Evolutionary conservation across 2,329 filamentous ascomycete species (phyloP), one percentile per base, ranked within the genome.

Genomic region (Coniochaeta ligniaria): DNA sequence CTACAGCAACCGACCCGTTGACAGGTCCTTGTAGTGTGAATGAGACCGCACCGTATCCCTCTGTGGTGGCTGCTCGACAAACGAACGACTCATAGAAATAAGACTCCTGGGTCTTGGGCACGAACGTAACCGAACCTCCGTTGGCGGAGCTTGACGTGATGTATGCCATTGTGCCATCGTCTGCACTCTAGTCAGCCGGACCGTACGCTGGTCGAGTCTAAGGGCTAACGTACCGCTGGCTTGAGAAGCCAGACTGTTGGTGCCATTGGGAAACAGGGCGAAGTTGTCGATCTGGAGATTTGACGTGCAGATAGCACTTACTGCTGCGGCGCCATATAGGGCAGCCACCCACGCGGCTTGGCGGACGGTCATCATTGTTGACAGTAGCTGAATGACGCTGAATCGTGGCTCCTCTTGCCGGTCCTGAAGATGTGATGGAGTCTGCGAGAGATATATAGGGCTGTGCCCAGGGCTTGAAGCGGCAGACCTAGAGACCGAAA

Each of bases 41-140:
- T 31, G 75, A 75, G 54, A 83, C 63, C 3, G 75, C 76, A 64
- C 72, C 76, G 68, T 83, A 83, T 61, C 75, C 75, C 57, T 79
- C 74, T 56, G 71, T 74, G 17, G 70, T 70, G 20, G 80, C 75
- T 43, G 74, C 70, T 65, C 78, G 74, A 70, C 81, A 84, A 0
- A 70, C 65, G 59, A 84, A 78, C 1, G 76, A 79, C 67, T 82
- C 81, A 66, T 83, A 83, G 63, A 82, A 83, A 71, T 84, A 84
- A 14, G 80, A 78, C 33, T 52, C 59, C 28, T 65, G 66, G 17
- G 73, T 66, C 62, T 76, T 79, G 35, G 79, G 78, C n/a, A 75
- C 78, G 70, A 84, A 81, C 8, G 75, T 76, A 24, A 83, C 74
- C 33, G 78, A 75, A 55, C 77, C 77, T 16, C 71, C 71, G 16